These are phyloP conservation scores for Pseudocercospora macadamiae DNA, from an alignment of 2,329 filamentous ascomycete species.

Conservation along the genomic window DNA sequence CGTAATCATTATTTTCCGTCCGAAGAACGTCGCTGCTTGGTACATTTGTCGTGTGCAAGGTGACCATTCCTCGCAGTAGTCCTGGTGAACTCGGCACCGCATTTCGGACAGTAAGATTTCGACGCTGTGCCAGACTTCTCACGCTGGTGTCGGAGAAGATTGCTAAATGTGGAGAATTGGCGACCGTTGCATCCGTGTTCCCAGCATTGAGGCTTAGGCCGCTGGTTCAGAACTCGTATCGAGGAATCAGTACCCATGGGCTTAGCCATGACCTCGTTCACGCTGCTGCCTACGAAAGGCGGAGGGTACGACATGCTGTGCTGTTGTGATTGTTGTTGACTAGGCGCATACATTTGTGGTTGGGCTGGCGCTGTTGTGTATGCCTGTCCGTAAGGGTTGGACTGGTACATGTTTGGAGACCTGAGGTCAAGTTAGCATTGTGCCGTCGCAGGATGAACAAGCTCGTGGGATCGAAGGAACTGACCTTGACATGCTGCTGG, in stretches of 20 bases:
- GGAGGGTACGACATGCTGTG: slow-evolving; percentile 29
- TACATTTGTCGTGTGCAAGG: slow-evolving; percentile 82
- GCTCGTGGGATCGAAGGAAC: slow-evolving; percentile 7
- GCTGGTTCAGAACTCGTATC: slow-evolving; percentile 40
- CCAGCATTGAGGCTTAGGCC: slow-evolving; percentile 93
- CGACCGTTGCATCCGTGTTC: slow-evolving; percentile 95
- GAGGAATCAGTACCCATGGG: slow-evolving; percentile 29
- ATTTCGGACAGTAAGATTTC: slow-evolving; percentile 88
- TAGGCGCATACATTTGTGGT: slow-evolving; percentile 30
- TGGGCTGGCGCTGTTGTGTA: slow-evolving; percentile 31
- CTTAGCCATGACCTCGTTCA: slow-evolving; percentile 30
- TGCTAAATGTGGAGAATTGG: slow-evolving; percentile 96
- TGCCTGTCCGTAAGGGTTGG: slow-evolving; percentile 31
- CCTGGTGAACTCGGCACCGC: slow-evolving; percentile 89
- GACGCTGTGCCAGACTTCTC: slow-evolving; percentile 91
- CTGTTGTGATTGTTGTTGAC: too few relatives aligned
- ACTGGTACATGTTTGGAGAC: slow-evolving; percentile 37
- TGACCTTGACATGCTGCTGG: slow-evolving; percentile 30
- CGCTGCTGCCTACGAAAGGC: slow-evolving; percentile 28
- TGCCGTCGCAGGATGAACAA: slow-evolving; percentile 2
- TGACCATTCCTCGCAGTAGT: slow-evolving; percentile 89
- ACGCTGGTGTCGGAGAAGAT: slow-evolving; percentile 85
- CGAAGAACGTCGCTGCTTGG: slow-evolving; percentile 66
- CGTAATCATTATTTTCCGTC: slow-evolving; percentile 32
- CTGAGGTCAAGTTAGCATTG: slow-evolving; percentile 22